Conservation (phyloP, 2,329 filamentous ascomycete species). For the Calonectria crousiana region DNA sequence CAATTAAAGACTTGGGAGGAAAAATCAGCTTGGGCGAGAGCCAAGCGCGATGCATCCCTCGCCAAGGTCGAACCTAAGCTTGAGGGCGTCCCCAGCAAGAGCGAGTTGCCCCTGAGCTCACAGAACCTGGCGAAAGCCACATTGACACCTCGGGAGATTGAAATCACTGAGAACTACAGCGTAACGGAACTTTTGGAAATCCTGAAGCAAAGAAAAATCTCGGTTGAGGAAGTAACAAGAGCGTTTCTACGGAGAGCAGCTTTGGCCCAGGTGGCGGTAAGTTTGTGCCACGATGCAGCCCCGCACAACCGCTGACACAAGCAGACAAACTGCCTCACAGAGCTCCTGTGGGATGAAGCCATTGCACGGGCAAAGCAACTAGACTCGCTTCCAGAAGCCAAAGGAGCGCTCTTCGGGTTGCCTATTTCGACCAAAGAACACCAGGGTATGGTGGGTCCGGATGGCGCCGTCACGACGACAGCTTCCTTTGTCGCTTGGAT, state of each 20-base stretch:
- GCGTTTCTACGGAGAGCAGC: conserved; percentile 43
- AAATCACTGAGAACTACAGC: conserved; percentile 46
- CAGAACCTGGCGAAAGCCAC: conserved; percentile 37
- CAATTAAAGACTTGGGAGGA: conserved; percentile 20
- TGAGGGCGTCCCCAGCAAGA: conserved; percentile 33
- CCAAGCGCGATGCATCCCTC: conserved; percentile 38
- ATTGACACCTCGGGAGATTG: conserved; percentile 42
- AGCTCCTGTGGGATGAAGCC: conserved; percentile 52
- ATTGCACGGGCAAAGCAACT: conserved; percentile 49
- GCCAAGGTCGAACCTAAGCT: conserved; percentile 44
- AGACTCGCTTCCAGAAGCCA: conserved; percentile 48
- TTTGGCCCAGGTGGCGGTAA: conserved; percentile 42
- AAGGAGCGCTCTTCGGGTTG: conserved; percentile 49
- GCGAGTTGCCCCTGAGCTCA: conserved; percentile 37
- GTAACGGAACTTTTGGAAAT: conserved; percentile 36
- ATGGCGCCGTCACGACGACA: conserved; percentile 39
- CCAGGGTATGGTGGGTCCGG: conserved; percentile 50
- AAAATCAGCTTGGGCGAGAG: conserved; percentile 21
- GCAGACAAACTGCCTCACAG: conserved; percentile 50
- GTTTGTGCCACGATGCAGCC: neutral
- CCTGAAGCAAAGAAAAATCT: conserved; percentile 34
- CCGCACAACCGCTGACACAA: conserved; percentile 9
- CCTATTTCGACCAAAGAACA: conserved; percentile 52
- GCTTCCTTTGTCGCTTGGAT: conserved; percentile 48
- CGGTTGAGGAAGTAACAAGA: conserved; percentile 44